These are phyloP conservation scores for Macrotyloma uniflorum DNA, from an alignment of 306 rosid genomes.

Conservation along the genomic window DNA sequence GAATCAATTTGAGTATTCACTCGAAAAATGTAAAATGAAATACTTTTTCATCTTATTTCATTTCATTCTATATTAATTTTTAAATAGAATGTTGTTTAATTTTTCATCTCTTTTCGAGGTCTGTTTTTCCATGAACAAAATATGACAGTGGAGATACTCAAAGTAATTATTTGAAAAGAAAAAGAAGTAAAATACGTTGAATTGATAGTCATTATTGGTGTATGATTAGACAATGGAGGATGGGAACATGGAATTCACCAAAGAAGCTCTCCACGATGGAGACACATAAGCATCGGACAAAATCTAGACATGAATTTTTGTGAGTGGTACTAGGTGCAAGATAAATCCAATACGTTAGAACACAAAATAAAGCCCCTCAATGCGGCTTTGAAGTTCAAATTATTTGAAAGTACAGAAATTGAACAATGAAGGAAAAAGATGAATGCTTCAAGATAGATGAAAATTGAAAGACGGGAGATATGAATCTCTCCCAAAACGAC, in stretches of 20 bases:
- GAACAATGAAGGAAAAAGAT: neutral
- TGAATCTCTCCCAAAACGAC: constrained; percentile 46
- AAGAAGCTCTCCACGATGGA: constrained; percentile 4
- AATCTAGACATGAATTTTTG: neutral
- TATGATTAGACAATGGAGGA: constrained; percentile 23
- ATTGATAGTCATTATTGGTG: constrained; percentile 29
- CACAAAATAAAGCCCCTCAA: neutral
- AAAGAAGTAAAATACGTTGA: neutral
- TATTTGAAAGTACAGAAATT: constrained; percentile 6
- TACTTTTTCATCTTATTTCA: neutral
- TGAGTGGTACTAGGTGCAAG: neutral
- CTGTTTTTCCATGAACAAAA: neutral
- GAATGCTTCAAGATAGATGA: neutral
- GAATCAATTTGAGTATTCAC: too few relatives aligned
- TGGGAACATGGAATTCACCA: constrained; percentile 27
- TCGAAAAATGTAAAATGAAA: too few relatives aligned
- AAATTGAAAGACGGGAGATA: constrained; percentile 23
- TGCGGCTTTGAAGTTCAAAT: constrained; percentile 33
- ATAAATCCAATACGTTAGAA: constrained; percentile 21
- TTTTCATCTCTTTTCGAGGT: too few relatives aligned
- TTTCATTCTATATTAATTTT: neutral
- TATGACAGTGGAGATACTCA: neutral
- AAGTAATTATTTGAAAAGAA: neutral
- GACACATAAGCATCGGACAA: constrained; percentile 42
- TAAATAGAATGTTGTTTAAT: too few relatives aligned